Base-by-base conservation (phyloP, 2,329 filamentous ascomycete species). In the Xylariomycetidae sp. region DNA sequence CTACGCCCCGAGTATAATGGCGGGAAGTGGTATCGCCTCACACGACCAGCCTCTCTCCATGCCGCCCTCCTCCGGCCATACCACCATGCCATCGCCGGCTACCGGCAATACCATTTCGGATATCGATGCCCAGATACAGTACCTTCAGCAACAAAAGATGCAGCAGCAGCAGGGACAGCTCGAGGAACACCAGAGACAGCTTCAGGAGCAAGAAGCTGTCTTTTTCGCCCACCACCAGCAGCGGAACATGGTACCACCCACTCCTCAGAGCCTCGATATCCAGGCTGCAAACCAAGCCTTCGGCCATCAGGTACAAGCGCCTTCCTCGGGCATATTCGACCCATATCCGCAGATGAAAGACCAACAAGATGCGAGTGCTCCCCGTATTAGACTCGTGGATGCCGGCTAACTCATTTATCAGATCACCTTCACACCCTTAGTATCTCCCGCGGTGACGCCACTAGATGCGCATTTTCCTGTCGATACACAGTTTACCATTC, bases 371-470 rank as follows among this genome's bases (percentile, higher is more conserved):
- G 74, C 76, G 57, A 53, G 73, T 63, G 27, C 16, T 33, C 33
- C 31, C 17, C 30, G 19, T 15, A 34, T 36, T 20, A 38, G 29
- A 30, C 25, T 11, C 14, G 25, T 38, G 22, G 30, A 31, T 18
- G 29, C 45, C 53, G 37, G 57, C 52, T 40, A 44, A 55, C 57
- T 37, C 41, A 8, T 46, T 33, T 29, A 27, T 17, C 50, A 83
- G 77, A 79, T 86, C 74, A 70, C 80, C 8, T 89, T 89, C 53
- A 90, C 85, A 3, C 86, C 86, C 1, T 70, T 90, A 18, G 85
- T 86, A 9, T 89, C 86, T 13, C 86, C 86, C n/a, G 86, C 85
- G 4, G 85, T 90, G 27, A 89, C 85, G 2, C 85, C 86, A 15
- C 69, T 88, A 31, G 86, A 89, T 51, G 69, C 76, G 26, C 78